Percentiles rank a stretch among this genome's conserved stretches.
Evolutionary conservation across 2,329 filamentous ascomycete species (phyloP).

Genomic region (Pyricularia pennisetigena): DNA sequence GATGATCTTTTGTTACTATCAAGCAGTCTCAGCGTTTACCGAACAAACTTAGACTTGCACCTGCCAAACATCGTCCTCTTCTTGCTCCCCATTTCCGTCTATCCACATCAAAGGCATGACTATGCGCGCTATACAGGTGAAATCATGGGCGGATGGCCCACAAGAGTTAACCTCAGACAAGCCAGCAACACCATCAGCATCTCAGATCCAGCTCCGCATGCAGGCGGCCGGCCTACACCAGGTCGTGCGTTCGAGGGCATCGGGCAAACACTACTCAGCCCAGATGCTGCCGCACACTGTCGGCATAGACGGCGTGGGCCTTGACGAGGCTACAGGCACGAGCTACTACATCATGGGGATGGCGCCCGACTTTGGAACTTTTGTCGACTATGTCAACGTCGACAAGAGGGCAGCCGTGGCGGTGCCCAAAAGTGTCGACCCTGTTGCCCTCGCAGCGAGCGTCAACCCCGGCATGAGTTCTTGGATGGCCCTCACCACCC

Average conservation of each 20-base stretch:
- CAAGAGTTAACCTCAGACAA: neutral
- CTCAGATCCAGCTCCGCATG: slow-evolving; percentile 37
- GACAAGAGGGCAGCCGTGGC: slow-evolving; percentile 25
- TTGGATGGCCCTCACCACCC: slow-evolving; percentile 45
- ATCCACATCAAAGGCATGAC: neutral
- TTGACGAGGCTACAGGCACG: slow-evolving; percentile 30
- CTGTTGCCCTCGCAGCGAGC: slow-evolving; percentile 38
- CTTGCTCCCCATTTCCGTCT: neutral
- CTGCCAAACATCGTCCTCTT: neutral
- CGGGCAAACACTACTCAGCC: slow-evolving; percentile 44
- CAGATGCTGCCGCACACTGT: slow-evolving; percentile 37
- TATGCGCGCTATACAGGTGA: neutral
- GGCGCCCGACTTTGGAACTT: slow-evolving; percentile 26
- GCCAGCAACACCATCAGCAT: neutral
- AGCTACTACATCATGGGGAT: slow-evolving; percentile 39
- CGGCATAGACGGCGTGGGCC: slow-evolving; percentile 43
- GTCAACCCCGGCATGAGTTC: slow-evolving; percentile 45
- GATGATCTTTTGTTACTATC: neutral
- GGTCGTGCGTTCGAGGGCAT: slow-evolving; percentile 41
- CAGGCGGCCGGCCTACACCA: slow-evolving; percentile 41
- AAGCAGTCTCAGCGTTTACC: neutral
- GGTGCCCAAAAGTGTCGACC: slow-evolving; percentile 34
- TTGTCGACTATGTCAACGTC: slow-evolving; percentile 38
- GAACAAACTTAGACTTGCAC: neutral
- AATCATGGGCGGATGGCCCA: neutral